Percentiles rank a stretch among this genome's conserved stretches.
Conservation (phyloP, 352 stramenopile species). For the Phytopythium vexans region DNA sequence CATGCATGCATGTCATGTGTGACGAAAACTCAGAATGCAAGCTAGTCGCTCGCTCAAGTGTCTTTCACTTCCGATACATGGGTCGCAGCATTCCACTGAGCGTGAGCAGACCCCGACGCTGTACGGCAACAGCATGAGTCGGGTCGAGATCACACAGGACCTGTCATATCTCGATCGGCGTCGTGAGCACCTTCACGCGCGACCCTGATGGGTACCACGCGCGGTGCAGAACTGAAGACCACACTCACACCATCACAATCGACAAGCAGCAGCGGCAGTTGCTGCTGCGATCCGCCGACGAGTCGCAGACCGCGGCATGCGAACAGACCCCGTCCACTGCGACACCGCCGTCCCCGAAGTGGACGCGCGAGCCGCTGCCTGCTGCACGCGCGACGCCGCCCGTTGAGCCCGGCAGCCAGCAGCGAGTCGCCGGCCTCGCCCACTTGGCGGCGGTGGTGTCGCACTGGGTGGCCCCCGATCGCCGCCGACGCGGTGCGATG, state of each 20-base stretch:
- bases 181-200: neutral
- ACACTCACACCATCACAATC: too few species aligned
- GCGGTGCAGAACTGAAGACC: too few species aligned
- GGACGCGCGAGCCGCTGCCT: too few species aligned
- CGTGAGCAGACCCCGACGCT: neutral
- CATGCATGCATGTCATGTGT: too few species aligned
- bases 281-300: neutral
- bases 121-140: neutral
- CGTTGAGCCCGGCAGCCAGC: too few species aligned
- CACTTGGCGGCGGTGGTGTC: too few species aligned
- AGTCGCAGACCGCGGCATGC: neutral
- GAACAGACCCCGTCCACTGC: neutral
- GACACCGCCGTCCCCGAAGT: too few species aligned
- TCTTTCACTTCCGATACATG: neutral
- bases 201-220: slow-evolving; percentile 6
- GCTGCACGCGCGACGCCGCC: too few species aligned
- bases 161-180: neutral
- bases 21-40: too few species aligned
- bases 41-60: too few species aligned
- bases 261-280: too few species aligned
- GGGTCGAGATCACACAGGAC: neutral
- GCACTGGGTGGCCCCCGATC: neutral
- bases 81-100: neutral
- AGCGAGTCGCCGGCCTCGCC: too few species aligned
- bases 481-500: neutral